Percentiles rank a stretch among this genome's conserved stretches.
phyloP scores from a whole-genome alignment of 1,284 basidiomycete genomes.

The Ustilago lituana region DNA sequence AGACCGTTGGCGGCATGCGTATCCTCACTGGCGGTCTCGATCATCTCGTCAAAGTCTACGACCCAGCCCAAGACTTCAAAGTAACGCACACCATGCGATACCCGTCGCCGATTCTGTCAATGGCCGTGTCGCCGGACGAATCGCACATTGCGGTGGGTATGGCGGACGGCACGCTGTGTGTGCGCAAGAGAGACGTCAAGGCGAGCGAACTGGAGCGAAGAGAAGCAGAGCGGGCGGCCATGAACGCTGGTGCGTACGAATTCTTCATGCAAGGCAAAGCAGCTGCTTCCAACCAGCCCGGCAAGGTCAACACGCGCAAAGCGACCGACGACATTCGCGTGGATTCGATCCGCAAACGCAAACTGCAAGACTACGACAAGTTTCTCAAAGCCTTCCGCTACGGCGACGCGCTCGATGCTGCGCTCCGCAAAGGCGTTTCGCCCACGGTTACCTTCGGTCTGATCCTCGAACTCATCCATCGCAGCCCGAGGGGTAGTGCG shows the following conservation, averaged over 20 bases:
- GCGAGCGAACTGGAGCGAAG: constrained; percentile 72
- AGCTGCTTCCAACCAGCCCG: constrained; percentile 32
- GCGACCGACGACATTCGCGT: constrained; percentile 69
- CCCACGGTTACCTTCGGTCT: constrained; percentile 81
- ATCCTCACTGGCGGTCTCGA: constrained; percentile 91
- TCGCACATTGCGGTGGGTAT: constrained; percentile 95
- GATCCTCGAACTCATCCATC: constrained; percentile 90
- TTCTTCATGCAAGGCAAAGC: constrained; percentile 71
- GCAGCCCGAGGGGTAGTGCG: constrained; percentile 66
- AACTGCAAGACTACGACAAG: constrained; percentile 86
- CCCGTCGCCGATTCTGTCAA: constrained; percentile 86
- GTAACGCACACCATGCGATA: constrained; percentile 99
- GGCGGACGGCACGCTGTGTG: constrained; percentile 87
- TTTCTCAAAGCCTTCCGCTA: constrained; percentile 93
- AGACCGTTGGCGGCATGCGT: constrained; percentile 72
- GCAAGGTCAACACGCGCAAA: constrained; percentile 16
- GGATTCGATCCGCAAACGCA: constrained; percentile 76
- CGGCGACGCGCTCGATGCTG: constrained; percentile 80
- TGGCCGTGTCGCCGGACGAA: constrained; percentile 96
- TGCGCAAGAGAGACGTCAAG: constrained; percentile 75
- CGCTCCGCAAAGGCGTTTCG: constrained; percentile 56
- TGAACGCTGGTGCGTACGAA: constrained; percentile 76
- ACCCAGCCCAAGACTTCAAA: constrained; percentile 76
- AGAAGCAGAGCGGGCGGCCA: constrained; percentile 70
- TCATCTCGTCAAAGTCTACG: constrained; percentile 98